Evolutionary conservation across 2,329 filamentous ascomycete genomes (phyloP).

Genomic region (Emmonsiellopsis sp.): DNA sequence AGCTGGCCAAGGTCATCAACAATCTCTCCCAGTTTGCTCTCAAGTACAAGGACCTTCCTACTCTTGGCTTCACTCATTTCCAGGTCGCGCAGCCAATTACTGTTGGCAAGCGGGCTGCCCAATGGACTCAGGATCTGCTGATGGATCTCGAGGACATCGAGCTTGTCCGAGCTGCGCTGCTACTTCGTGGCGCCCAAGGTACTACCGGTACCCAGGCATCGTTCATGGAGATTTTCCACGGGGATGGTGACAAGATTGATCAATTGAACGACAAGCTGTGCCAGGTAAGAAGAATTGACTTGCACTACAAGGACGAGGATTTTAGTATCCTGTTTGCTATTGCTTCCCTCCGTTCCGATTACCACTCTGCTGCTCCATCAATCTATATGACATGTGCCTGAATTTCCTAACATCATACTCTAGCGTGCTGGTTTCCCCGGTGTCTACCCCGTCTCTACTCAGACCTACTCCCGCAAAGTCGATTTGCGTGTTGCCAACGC

Average conservation of each 20-base stretch:
- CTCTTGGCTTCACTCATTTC: slow-evolving; percentile 59
- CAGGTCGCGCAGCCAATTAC: slow-evolving; percentile 48
- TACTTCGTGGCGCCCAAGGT: slow-evolving; percentile 62
- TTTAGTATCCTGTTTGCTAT: too few species aligned
- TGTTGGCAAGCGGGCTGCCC: slow-evolving; percentile 58
- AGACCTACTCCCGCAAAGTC: slow-evolving; percentile 73
- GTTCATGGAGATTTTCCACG: slow-evolving; percentile 61
- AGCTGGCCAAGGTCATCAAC: slow-evolving; percentile 67
- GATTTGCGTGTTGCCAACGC: slow-evolving; percentile 74
- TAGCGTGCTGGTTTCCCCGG: slow-evolving; percentile 47
- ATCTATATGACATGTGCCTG: too few species aligned
- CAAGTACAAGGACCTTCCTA: slow-evolving; percentile 62
- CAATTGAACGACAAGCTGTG: slow-evolving; percentile 52
- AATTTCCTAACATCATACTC: too few species aligned
- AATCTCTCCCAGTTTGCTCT: slow-evolving; percentile 65
- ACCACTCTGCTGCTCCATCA: too few species aligned
- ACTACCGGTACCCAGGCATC: slow-evolving; percentile 72
- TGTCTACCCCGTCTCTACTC: slow-evolving; percentile 57
- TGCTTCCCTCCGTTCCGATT: too few species aligned
- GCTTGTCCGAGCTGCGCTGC: slow-evolving; percentile 55
- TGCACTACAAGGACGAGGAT: too few species aligned
- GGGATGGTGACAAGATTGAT: slow-evolving; percentile 51
- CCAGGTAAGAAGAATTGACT: slow-evolving; percentile 33
- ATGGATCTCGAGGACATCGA: slow-evolving; percentile 69
- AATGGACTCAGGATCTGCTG: slow-evolving; percentile 67